Conservation (phyloP, 345 rosid genomes). For the Fremontodendron californicum region DNA sequence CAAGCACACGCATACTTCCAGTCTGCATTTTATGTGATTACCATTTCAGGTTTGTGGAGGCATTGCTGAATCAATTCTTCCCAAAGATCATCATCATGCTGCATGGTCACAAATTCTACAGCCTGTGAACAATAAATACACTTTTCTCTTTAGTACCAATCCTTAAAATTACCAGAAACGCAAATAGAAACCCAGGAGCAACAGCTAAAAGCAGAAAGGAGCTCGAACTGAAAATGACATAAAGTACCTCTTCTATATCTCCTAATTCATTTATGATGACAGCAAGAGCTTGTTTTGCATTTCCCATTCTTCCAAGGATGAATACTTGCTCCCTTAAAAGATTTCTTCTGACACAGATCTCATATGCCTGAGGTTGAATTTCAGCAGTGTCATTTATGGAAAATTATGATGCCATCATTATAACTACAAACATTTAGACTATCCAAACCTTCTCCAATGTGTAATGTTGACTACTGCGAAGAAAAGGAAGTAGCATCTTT, state of each 20-base stretch:
- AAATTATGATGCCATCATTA: constrained; percentile 13
- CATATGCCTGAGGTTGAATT: constrained; percentile 68
- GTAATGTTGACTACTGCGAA: constrained; percentile 96
- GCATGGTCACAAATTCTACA: constrained; percentile 93
- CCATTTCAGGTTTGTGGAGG: constrained; percentile 97
- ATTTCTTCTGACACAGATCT: constrained; percentile 71
- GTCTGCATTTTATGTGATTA: constrained; percentile 16
- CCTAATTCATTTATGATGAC: constrained; percentile 88
- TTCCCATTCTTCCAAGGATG: constrained; percentile 98
- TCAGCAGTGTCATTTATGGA: constrained; percentile 23
- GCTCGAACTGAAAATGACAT: constrained; percentile 7
- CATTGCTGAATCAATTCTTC: constrained; percentile 97
- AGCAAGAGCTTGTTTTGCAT: constrained; percentile 80
- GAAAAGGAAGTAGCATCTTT: constrained; percentile 91
- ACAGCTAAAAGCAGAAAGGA: constrained; percentile 7
- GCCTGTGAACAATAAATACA: constrained; percentile 56
- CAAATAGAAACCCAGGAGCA: constrained; percentile 8
- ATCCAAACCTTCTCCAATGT: constrained; percentile 84
- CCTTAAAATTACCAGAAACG: constrained; percentile 13
- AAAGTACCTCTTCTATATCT: constrained; percentile 88
- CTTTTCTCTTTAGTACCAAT: constrained; percentile 9
- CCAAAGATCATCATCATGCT: constrained; percentile 99
- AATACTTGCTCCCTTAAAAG: constrained; percentile 93
- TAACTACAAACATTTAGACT: constrained; percentile 17
- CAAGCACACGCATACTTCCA: not conserved